Conservation (phyloP, 1,284 basidiomycete genomes). For the Chondrostereum purpureum region DNA sequence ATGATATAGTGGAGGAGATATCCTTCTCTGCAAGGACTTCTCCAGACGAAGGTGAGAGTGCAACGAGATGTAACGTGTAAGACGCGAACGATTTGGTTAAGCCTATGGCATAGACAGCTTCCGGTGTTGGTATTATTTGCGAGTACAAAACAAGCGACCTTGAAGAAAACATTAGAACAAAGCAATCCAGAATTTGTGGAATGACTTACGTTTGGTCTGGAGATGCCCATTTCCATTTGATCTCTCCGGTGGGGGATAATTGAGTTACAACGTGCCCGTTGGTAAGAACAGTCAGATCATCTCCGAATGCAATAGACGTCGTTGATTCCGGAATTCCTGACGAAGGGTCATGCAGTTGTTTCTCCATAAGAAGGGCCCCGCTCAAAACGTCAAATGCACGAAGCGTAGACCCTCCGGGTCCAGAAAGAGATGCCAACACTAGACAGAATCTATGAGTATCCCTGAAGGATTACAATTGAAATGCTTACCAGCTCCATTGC, state of each 20-base stretch:
- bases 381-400: slow-evolving; percentile 62
- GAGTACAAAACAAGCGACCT: slow-evolving; percentile 66
- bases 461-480: background rate
- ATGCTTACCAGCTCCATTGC: slow-evolving; percentile 51
- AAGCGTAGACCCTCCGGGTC: slow-evolving; percentile 64
- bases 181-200: slow-evolving; percentile 1
- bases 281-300: slow-evolving; percentile 46
- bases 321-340: slow-evolving; percentile 44
- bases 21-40: slow-evolving; percentile 42
- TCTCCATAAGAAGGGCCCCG: slow-evolving; percentile 70
- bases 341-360: slow-evolving; percentile 43
- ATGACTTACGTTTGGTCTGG: slow-evolving; percentile 52
- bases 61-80: slow-evolving; percentile 61
- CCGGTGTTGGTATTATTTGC: slow-evolving; percentile 45
- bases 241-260: slow-evolving; percentile 42
- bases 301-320: slow-evolving; percentile 30
- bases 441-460: slow-evolving; percentile 1
- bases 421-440: slow-evolving; percentile 75
- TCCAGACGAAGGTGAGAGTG: slow-evolving; percentile 52
- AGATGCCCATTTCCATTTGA: slow-evolving; percentile 59
- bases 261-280: slow-evolving; percentile 52
- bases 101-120: slow-evolving; percentile 62
- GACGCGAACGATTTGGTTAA: slow-evolving; percentile 56
- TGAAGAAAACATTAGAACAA: slow-evolving; percentile 4
- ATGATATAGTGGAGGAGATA: slow-evolving; percentile 52